phyloP scores from a whole-genome alignment of 768 basidiomycete genomes.

The Sutorius australiensis region DNA sequence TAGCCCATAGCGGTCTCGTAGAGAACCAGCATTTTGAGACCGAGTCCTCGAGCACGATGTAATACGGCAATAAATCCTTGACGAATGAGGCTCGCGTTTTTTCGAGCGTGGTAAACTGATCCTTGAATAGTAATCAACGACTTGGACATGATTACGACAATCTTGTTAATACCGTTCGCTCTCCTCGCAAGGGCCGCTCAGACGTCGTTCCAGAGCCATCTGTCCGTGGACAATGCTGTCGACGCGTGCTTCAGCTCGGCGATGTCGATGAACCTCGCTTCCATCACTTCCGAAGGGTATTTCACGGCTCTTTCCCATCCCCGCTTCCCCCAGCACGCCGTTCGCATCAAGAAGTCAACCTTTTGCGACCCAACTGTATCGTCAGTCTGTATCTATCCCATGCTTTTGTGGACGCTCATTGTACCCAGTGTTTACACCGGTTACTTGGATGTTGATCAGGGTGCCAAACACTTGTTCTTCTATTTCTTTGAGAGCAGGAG shows the following conservation, averaged over 20 bases:
- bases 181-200: not conserved
- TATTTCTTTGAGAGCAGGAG: slow-evolving; percentile 60
- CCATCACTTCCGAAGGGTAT: slow-evolving; percentile 22
- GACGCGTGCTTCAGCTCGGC: not conserved
- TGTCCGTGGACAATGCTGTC: not conserved
- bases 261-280: slow-evolving; percentile 19
- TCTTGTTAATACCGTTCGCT: slow-evolving; percentile 1
- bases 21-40: slow-evolving; percentile 78
- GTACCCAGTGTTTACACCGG: slow-evolving; percentile 41
- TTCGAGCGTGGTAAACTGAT: slow-evolving; percentile 32
- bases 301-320: slow-evolving; percentile 46
- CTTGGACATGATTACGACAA: not conserved
- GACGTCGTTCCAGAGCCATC: slow-evolving; percentile 7
- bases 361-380: slow-evolving; percentile 63
- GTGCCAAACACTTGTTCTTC: slow-evolving; percentile 52
- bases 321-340: slow-evolving; percentile 47
- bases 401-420: not conserved
- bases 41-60: not conserved
- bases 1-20: slow-evolving; percentile 96
- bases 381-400: slow-evolving; percentile 4
- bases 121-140: slow-evolving; percentile 20
- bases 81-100: slow-evolving; percentile 16
- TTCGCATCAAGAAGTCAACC: slow-evolving; percentile 56
- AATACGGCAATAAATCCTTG: not conserved
- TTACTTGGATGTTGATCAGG: slow-evolving; percentile 45